Conservation (phyloP, 495 filamentous ascomycete species). For the Acidiella bohemica region DNA sequence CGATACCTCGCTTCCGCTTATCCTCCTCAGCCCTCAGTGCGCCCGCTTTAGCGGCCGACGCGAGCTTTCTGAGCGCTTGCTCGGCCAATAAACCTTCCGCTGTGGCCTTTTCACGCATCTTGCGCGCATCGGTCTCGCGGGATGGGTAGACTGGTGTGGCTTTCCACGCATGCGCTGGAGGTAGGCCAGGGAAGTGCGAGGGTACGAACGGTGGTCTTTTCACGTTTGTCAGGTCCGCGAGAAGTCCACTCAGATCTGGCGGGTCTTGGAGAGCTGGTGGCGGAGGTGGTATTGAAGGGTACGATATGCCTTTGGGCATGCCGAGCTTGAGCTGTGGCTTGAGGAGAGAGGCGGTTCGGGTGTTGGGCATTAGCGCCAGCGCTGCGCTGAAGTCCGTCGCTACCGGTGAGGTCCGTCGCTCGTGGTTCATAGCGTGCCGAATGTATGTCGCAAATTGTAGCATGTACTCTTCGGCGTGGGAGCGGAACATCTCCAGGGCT, state of each 20-base stretch:
- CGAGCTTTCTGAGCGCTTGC: conserved; percentile 55
- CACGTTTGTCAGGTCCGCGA: conserved; percentile 42
- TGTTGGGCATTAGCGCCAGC: conserved; percentile 28
- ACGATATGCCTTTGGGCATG: conserved; percentile 26
- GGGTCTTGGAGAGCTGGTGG: conserved; percentile 34
- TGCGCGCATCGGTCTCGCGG: conserved; percentile 53
- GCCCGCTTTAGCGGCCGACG: conserved; percentile 32
- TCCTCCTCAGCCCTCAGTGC: conserved; percentile 15
- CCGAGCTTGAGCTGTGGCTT: conserved; percentile 31
- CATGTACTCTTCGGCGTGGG: conserved; percentile 51
- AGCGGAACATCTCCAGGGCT: conserved; percentile 46
- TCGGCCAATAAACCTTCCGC: conserved; percentile 62
- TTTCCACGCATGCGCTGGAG: conserved; percentile 60
- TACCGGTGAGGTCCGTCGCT: conserved; percentile 46
- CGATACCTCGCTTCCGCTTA: conserved; percentile 12
- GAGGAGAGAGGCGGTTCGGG: conserved; percentile 26
- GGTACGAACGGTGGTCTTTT: conserved; percentile 41
- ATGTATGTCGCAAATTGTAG: conserved; percentile 41
- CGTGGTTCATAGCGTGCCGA: conserved; percentile 46
- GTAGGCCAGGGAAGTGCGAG: conserved; percentile 53
- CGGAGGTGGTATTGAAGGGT: conserved; percentile 34
- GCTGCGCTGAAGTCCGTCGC: conserved; percentile 59
- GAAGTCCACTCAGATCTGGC: conserved; percentile 27
- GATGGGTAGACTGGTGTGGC: conserved; percentile 51
- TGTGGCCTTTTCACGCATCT: conserved; percentile 58